Evolutionary conservation across 805 yeast species (phyloP).

Genomic region (Candida sanyiensis): DNA sequence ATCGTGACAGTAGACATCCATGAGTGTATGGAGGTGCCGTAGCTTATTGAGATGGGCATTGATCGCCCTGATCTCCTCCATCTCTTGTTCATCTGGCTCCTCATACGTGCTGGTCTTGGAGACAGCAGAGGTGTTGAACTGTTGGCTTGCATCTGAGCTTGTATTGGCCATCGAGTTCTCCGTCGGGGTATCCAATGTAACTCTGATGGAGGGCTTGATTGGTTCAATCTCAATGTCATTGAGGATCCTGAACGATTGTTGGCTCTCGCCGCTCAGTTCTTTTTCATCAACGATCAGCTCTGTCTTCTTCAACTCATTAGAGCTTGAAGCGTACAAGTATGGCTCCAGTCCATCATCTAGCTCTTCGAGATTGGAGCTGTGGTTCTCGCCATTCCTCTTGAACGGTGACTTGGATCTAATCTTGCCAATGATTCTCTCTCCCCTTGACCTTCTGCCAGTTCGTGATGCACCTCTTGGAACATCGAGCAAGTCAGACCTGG

Average conservation of each 20-base stretch:
- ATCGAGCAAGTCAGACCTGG: constrained; percentile 17
- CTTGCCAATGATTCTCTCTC: constrained; percentile 17
- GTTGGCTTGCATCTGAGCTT: background rate
- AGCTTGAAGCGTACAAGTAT: background rate
- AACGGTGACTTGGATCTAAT: constrained; percentile 25
- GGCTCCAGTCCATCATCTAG: background rate
- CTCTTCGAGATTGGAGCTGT: background rate
- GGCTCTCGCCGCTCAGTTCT: background rate
- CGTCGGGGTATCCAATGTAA: constrained; percentile 5
- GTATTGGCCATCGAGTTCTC: background rate
- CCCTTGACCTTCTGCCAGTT: constrained; percentile 15
- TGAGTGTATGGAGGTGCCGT: constrained; percentile 7
- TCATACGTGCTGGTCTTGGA: background rate
- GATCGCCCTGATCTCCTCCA: constrained; percentile 20
- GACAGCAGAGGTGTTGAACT: background rate
- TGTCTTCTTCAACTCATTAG: background rate
- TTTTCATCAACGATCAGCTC: background rate
- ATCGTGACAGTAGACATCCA: constrained; percentile 21
- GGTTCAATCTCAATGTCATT: constrained; percentile 24
- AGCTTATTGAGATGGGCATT: constrained; percentile 12
- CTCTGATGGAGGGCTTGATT: constrained; percentile 9
- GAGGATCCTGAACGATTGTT: constrained; percentile 4
- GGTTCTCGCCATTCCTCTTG: constrained; percentile 10
- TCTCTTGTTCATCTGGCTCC: constrained; percentile 15
- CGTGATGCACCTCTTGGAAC: constrained; percentile 6